These are phyloP conservation scores for Tuber aestivum DNA, from an alignment of 495 filamentous ascomycete genomes.

Conservation along the genomic window DNA sequence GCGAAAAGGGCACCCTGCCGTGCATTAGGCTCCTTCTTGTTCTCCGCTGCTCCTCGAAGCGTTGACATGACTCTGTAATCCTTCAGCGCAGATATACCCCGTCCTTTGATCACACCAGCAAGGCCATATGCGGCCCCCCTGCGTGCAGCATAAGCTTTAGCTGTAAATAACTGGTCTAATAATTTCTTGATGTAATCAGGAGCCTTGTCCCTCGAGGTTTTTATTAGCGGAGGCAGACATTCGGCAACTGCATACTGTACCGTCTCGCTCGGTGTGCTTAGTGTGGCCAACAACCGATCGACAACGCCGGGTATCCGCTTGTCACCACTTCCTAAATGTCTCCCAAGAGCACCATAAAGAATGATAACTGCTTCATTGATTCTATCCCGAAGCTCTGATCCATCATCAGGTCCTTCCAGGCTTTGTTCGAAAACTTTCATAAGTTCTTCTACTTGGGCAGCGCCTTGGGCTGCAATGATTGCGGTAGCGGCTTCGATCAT, in stretches of 20 bases:
- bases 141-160: conserved; percentile 82
- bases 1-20: conserved; percentile 84
- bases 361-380: conserved; percentile 97
- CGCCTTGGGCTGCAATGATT: conserved; percentile 72
- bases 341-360: conserved; percentile 85
- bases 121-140: conserved; percentile 93
- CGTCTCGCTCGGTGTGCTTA: conserved; percentile 91
- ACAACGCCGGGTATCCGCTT: conserved; percentile 77
- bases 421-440: conserved; percentile 86
- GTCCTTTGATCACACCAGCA: conserved; percentile 79
- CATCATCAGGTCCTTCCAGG: conserved; percentile 73
- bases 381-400: conserved; percentile 67
- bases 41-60: conserved; percentile 71
- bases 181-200: conserved; percentile 73
- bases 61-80: conserved; percentile 80
- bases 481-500: conserved; percentile 90
- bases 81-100: conserved; percentile 71
- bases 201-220: conserved; percentile 66
- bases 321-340: conserved; percentile 79
- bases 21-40: conserved; percentile 84
- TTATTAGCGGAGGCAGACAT: conserved; percentile 83
- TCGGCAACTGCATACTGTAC: conserved; percentile 94
- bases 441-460: conserved; percentile 72
- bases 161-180: conserved; percentile 69
- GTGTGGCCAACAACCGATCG: conserved; percentile 70